These are phyloP conservation scores for Hypoxylon cercidicola DNA, from an alignment of 495 filamentous ascomycete species.

Conservation along the genomic window DNA sequence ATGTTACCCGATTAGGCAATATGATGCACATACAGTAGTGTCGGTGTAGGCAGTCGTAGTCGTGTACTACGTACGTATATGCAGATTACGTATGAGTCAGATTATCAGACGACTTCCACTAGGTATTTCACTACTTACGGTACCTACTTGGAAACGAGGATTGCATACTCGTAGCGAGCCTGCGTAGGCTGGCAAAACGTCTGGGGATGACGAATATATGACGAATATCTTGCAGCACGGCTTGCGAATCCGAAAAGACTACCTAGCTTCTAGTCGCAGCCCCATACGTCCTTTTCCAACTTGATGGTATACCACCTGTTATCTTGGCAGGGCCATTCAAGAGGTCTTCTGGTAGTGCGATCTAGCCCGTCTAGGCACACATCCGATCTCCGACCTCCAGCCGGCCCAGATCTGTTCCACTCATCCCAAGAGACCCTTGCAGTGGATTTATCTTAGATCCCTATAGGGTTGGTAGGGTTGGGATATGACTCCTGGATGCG, in stretches of 20 bases:
- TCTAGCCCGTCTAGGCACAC: constrained; percentile 26
- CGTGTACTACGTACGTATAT: background rate
- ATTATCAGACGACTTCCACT: background rate
- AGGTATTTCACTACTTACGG: too few relatives aligned
- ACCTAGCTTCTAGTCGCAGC: too few relatives aligned
- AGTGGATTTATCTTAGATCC: background rate
- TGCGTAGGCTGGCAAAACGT: constrained; percentile 1
- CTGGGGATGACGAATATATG: too few relatives aligned
- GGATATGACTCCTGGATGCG: too few relatives aligned
- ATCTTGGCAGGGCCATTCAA: background rate
- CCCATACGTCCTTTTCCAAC: too few relatives aligned
- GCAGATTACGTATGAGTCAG: constrained; percentile 9
- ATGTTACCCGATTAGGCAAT: constrained; percentile 6
- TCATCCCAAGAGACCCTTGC: constrained; percentile 3
- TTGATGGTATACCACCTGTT: too few relatives aligned
- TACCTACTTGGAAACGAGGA: too few relatives aligned
- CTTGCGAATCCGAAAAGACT: too few relatives aligned
- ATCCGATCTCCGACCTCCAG: constrained; percentile 26
- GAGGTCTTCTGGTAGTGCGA: background rate
- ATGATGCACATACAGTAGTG: background rate
- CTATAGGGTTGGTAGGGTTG: too few relatives aligned
- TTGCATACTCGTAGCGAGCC: background rate
- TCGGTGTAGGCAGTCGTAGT: too few relatives aligned
- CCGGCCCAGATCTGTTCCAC: background rate
- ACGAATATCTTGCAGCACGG: too few relatives aligned